These are phyloP conservation scores for Mortierella sp. DNA, from an alignment of 371 early-diverging fungal species.

Conservation along the genomic window DNA sequence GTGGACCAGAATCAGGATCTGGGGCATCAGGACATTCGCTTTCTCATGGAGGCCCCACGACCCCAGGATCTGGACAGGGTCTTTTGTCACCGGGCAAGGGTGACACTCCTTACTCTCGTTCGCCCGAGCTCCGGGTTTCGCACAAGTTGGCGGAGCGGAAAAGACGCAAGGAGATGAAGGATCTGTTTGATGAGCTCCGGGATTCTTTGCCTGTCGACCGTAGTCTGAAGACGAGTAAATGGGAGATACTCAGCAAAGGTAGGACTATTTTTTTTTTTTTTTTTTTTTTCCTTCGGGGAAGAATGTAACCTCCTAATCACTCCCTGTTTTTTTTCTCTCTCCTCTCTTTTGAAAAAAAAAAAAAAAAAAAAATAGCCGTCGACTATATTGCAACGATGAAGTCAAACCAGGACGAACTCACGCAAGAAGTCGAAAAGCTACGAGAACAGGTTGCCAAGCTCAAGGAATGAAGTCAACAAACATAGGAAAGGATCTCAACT, in stretches of 20 bases:
- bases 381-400: constrained; percentile 62
- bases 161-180: constrained; percentile 88
- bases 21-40: too few relatives aligned
- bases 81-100: constrained; percentile 21
- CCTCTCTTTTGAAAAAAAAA: too few relatives aligned
- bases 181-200: constrained; percentile 85
- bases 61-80: not conserved
- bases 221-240: constrained; percentile 83
- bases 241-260: constrained; percentile 89
- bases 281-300: not conserved
- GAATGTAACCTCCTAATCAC: not conserved
- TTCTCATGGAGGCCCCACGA: too few relatives aligned
- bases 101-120: constrained; percentile 75
- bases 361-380: constrained; percentile 52
- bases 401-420: constrained; percentile 62
- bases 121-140: constrained; percentile 73
- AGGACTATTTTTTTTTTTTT: constrained; percentile 10
- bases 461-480: constrained; percentile 1
- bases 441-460: constrained; percentile 24
- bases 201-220: constrained; percentile 79
- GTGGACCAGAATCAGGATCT: constrained; percentile 14
- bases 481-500: not conserved
- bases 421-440: constrained; percentile 57
- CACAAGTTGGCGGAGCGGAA: constrained; percentile 90
- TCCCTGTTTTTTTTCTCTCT: constrained; percentile 2